Evolutionary conservation across 768 basidiomycete genomes (phyloP).

Genomic region (Pulveroboletus sp.): DNA sequence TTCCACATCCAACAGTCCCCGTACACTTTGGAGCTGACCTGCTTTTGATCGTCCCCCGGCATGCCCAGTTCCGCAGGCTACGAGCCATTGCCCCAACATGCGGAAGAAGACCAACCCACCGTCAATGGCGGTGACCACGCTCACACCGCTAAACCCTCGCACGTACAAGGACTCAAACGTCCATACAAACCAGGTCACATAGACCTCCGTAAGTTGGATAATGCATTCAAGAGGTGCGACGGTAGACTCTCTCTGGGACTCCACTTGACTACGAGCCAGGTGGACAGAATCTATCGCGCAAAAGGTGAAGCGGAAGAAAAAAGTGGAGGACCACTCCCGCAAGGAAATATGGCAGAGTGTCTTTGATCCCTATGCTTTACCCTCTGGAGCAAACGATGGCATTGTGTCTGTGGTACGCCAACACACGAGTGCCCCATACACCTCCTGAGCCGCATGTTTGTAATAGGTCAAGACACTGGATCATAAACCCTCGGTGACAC

Average conservation of each 20-base stretch:
- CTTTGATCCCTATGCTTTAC: conserved; percentile 59
- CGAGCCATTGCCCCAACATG: conserved; percentile 41
- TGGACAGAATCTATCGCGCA: conserved; percentile 88
- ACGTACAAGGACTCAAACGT: conserved; percentile 29
- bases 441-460: conserved; percentile 2
- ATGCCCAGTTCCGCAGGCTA: conserved; percentile 47
- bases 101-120: conserved; percentile 37
- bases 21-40: background rate
- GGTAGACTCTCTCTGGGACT: background rate
- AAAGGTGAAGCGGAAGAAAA: conserved; percentile 79
- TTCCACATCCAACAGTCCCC: conserved; percentile 3
- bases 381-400: conserved; percentile 30
- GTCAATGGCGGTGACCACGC: conserved; percentile 31
- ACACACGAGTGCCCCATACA: too few relatives aligned
- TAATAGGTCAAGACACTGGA: conserved; percentile 72
- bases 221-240: conserved; percentile 72
- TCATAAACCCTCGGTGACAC: conserved; percentile 71
- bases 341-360: conserved; percentile 78
- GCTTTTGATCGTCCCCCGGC: conserved; percentile 1
- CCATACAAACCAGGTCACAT: conserved; percentile 55
- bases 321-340: conserved; percentile 54
- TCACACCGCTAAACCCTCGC: conserved; percentile 23
- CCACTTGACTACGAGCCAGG: conserved; percentile 31
- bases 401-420: conserved; percentile 14
- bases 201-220: conserved; percentile 75